A percentile compares a stretch with the other conserved stretches of the same genome.
phyloP scores from a whole-genome alignment of 768 basidiomycete genomes.

The Russula emetica region DNA sequence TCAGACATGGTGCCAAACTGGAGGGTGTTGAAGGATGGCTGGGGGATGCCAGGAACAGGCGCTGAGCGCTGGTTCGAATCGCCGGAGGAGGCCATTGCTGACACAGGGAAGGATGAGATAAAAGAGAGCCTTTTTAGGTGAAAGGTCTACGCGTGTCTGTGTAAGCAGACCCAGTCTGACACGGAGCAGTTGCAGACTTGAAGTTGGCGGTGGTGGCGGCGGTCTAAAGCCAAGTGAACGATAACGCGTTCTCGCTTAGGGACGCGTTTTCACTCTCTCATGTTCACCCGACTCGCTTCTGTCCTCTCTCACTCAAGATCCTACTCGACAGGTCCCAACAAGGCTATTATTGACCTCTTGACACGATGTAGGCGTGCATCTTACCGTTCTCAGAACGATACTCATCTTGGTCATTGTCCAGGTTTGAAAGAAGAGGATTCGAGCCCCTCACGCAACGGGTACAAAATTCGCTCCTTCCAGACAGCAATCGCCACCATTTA shows the following conservation, averaged over 20 bases:
- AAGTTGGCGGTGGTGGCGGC: background rate
- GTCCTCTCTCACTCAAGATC: background rate
- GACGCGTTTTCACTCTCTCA: slow-evolving; percentile 9
- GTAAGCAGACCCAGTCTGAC: background rate
- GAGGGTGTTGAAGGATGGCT: slow-evolving; percentile 27
- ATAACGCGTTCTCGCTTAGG: background rate
- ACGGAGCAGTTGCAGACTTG: background rate
- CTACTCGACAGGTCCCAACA: slow-evolving; percentile 32
- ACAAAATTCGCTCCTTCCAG: slow-evolving; percentile 29
- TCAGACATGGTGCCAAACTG: slow-evolving; percentile 50
- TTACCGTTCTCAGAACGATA: background rate
- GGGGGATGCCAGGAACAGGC: slow-evolving; percentile 4
- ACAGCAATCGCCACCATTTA: slow-evolving; percentile 22
- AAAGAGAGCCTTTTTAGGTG: slow-evolving; percentile 28
- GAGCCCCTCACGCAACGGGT: slow-evolving; percentile 23
- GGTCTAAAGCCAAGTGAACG: background rate
- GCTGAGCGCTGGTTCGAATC: slow-evolving; percentile 21
- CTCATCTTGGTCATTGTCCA: slow-evolving; percentile 3
- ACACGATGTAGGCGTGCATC: slow-evolving; percentile 38
- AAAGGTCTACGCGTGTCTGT: slow-evolving; percentile 28
- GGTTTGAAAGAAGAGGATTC: slow-evolving; percentile 25
- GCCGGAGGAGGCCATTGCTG: slow-evolving; percentile 25
- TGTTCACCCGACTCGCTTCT: slow-evolving; percentile 14
- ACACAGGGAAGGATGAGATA: slow-evolving; percentile 19
- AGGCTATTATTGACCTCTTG: slow-evolving; percentile 41